These are phyloP conservation scores for Diaporthe aspalathi DNA, from an alignment of 2,329 filamentous ascomycete genomes.

Conservation along the genomic window DNA sequence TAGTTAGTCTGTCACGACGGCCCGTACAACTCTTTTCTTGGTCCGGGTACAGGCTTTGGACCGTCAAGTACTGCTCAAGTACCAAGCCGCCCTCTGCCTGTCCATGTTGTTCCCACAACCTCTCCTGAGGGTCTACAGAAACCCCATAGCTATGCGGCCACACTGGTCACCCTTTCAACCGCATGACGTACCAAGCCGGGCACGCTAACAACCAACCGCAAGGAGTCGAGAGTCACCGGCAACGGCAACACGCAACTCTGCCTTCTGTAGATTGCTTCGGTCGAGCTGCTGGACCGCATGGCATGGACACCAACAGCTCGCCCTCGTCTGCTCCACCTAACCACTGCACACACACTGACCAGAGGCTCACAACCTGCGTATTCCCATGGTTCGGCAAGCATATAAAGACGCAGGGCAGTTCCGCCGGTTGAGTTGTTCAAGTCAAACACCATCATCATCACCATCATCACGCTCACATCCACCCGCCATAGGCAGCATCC, in stretches of 20 bases:
- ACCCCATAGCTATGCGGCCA: constrained; percentile 31
- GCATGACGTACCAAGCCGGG: constrained; percentile 38
- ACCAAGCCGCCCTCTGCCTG: constrained; percentile 30
- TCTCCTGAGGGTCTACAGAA: constrained; percentile 28
- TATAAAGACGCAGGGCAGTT: constrained; percentile 36
- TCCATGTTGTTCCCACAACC: constrained; percentile 14
- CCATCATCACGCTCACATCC: constrained; percentile 16
- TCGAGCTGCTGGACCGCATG: constrained; percentile 28
- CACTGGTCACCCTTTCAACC: constrained; percentile 26
- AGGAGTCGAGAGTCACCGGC: constrained; percentile 23
- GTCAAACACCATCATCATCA: constrained; percentile 37
- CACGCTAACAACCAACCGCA: constrained; percentile 36
- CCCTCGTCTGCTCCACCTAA: constrained; percentile 33
- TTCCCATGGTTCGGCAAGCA: constrained; percentile 32
- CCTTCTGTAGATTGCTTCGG: constrained; percentile 28
- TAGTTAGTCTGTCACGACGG: constrained; percentile 33
- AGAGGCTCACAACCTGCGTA: constrained; percentile 35
- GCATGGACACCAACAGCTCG: constrained; percentile 30
- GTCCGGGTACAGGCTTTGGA: constrained; percentile 33
- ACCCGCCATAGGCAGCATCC: background rate
- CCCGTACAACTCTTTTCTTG: constrained; percentile 34
- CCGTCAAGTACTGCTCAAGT: constrained; percentile 37
- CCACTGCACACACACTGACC: constrained; percentile 35
- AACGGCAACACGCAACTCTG: constrained; percentile 22
- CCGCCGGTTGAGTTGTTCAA: constrained; percentile 19